These are phyloP conservation scores for Penicillium robsamsonii DNA, from an alignment of 495 filamentous ascomycete genomes.

Conservation along the genomic window DNA sequence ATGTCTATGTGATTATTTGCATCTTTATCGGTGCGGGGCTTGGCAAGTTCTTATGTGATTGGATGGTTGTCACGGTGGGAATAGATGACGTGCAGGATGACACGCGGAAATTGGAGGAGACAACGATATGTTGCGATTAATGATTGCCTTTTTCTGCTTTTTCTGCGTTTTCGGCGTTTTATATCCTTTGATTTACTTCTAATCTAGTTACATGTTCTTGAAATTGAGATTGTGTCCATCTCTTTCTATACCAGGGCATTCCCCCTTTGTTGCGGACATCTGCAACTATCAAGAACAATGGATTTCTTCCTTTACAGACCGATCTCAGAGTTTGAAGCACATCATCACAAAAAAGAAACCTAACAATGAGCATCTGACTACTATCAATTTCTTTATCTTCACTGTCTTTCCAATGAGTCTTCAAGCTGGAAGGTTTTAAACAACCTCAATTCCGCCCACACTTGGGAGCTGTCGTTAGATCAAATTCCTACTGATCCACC, in stretches of 20 bases:
- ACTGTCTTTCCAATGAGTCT: background rate
- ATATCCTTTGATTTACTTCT: background rate
- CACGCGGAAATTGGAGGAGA: constrained; percentile 9
- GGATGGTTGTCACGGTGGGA: constrained; percentile 32
- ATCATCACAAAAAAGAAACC: background rate
- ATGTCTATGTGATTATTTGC: constrained; percentile 58
- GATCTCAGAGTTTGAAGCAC: too few species aligned
- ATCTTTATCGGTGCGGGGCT: constrained; percentile 60
- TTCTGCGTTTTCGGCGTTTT: background rate
- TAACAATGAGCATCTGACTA: background rate
- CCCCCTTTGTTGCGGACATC: background rate
- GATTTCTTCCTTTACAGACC: background rate
- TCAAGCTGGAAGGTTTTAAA: background rate
- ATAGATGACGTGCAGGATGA: constrained; percentile 10
- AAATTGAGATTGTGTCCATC: background rate
- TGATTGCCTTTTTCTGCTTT: background rate
- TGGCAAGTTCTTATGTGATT: constrained; percentile 55
- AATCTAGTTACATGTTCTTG: background rate
- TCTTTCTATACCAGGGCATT: background rate
- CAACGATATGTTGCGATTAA: constrained; percentile 14
- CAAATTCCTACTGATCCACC: background rate
- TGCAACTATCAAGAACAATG: background rate
- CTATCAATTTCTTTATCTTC: background rate
- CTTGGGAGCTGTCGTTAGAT: background rate
- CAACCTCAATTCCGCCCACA: background rate